Evolutionary conservation across 768 basidiomycete species (phyloP), one percentile per base, ranked within the genome.

Genomic region (Leucosporidium creatinivorum): DNA sequence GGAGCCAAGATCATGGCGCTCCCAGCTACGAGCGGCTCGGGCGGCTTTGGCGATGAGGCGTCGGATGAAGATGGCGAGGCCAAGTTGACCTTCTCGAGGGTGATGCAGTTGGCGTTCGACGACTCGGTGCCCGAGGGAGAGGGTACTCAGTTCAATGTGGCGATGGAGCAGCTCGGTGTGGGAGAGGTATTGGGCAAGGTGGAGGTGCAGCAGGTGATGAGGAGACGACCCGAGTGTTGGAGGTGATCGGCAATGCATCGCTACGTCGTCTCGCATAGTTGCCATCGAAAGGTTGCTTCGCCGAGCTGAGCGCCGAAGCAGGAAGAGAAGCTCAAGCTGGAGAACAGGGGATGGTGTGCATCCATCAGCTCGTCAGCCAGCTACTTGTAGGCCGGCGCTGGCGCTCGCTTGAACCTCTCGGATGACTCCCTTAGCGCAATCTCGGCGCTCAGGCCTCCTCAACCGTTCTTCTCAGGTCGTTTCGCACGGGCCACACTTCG

Each of bases 1-100:
- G 87, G 88, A 1, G 87, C 84, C 23, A 83, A 84, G 57, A 73
- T 97, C 30, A 79, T 91, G 28, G 84, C 82, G 3, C 77, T 86
- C 26, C 85, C 88, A 52, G 84, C 83, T 8, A 81, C 48, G 17
- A 23, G 28, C 18, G 36, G 26, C 17, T 47, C 48, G 21, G 30
- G 25, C 18, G 23, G 12, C 39, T 18, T 23, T 23, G n/a, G 30
- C 13, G 51, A 30, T 4, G 25, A 25, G 26, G 44, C 48, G 59
- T 6, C 10, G 19, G 33, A 30, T 2, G 26, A 13, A 9, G 51
- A 52, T 23, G 51, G 51, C 2, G 59, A 36, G 48, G 17, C 15
- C 19, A 25, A 47, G 25, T 56, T 67, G 61, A 63, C 60, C 12
- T 87, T 86, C 82, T 76, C 80, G 7, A 77, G 75, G 54, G 78